Evolutionary conservation across 108 stramenopile genomes (phyloP).

Genomic region (Ochromonas danica): DNA sequence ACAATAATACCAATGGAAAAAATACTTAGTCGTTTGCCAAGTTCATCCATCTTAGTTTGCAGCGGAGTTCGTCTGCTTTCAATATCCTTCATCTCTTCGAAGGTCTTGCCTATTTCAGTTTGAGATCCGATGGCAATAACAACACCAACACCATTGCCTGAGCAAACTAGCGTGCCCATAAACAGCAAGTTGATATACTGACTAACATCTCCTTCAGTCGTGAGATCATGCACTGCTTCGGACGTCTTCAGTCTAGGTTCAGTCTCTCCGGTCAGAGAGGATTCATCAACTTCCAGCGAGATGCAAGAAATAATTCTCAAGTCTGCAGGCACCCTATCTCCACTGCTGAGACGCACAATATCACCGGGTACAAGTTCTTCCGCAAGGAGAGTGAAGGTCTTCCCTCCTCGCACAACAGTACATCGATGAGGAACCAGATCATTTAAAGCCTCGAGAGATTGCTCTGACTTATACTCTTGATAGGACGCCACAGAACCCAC

Average conservation of each 20-base stretch:
- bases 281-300: slow-evolving; percentile 78
- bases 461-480: slow-evolving; percentile 88
- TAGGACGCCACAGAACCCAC: slow-evolving; percentile 86
- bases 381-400: slow-evolving; percentile 68
- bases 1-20: slow-evolving; percentile 74
- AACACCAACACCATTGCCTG: slow-evolving; percentile 79
- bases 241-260: slow-evolving; percentile 72
- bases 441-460: slow-evolving; percentile 75
- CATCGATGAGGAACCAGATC: slow-evolving; percentile 79
- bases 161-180: slow-evolving; percentile 83
- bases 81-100: slow-evolving; percentile 75
- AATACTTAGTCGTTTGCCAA: slow-evolving; percentile 76
- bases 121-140: slow-evolving; percentile 76
- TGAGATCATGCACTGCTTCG: slow-evolving; percentile 37
- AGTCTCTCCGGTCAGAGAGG: slow-evolving; percentile 84
- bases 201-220: background rate
- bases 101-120: slow-evolving; percentile 86
- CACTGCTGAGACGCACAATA: slow-evolving; percentile 75
- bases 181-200: slow-evolving; percentile 84
- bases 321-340: slow-evolving; percentile 95
- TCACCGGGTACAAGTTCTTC: slow-evolving; percentile 87
- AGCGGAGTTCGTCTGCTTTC: slow-evolving; percentile 78
- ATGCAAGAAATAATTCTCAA: slow-evolving; percentile 74
- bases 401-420: slow-evolving; percentile 75
- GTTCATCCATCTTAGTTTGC: slow-evolving; percentile 90